Base-by-base conservation (phyloP, 768 basidiomycete genomes). In the Serendipita sp. region DNA sequence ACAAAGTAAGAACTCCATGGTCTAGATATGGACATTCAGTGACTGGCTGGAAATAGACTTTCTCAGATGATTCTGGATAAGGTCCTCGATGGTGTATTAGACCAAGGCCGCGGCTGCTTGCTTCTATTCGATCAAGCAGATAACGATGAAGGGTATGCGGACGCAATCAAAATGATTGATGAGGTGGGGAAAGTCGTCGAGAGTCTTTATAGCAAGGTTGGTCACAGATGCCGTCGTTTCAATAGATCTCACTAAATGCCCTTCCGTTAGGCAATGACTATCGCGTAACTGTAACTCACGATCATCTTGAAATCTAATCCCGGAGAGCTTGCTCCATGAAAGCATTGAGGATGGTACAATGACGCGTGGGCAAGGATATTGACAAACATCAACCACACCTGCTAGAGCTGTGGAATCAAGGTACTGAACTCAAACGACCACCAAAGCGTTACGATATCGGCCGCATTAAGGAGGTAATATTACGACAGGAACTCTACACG, bases 61-160 rank as follows among this genome's bases (percentile, higher is more conserved):
- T 92, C 89, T 35, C 95, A 99, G 73, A 98, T 99, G 95, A 99
- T 98, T 67, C 77, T 97, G 44, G 95, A 97, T 75, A 94, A 94
- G 69, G 84, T 94, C 1, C 82, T 98, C 68, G 83, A 91, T 67
- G 95, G 95, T 3, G 93, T 99, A 1, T 79, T 99, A n/a, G 95
- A 98, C 73, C 95, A 98, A 73, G 92, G 92, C 32, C 82, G 90
- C 2, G 93, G 93, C 0, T 93, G 92, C 70, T 75, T 97, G 58
- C 76, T 96, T 62, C 84, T 98, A n/a, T 97, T 89, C 67, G 90
- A 96, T 65, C 79, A 91, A 73, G 83, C 83, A 0, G 87, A 89
- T 70, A 83, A 83, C 11, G 92, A 96, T 75, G 92, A 92, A 70
- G 65, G 89, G 64, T 97, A 97, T 72, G 85, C 86, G 1, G 85